phyloP scores from a whole-genome alignment of 805 yeast species.

The Saturnispora ahearnii region DNA sequence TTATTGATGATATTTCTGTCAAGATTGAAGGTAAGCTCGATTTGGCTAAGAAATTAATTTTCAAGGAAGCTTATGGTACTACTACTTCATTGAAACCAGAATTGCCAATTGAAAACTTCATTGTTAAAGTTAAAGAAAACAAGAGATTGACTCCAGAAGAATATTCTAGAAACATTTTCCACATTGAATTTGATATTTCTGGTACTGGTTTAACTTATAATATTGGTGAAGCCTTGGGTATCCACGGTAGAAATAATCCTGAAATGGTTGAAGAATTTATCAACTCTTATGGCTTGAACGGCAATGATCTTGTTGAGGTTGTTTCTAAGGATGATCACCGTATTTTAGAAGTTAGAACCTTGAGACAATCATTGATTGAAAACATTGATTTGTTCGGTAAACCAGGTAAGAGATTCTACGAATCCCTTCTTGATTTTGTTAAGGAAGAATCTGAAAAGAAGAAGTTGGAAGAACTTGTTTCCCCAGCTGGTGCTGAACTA shows the following conservation, averaged over 20 bases:
- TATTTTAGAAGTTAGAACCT: constrained; percentile 64
- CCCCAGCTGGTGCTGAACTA: constrained; percentile 76
- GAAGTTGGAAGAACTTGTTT: constrained; percentile 51
- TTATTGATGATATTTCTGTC: constrained; percentile 34
- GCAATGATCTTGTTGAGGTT: constrained; percentile 58
- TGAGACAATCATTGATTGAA: constrained; percentile 70
- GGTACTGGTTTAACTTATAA: constrained; percentile 88
- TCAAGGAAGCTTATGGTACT: constrained; percentile 69
- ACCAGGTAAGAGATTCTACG: constrained; percentile 92
- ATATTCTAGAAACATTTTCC: constrained; percentile 92
- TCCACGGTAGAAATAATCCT: constrained; percentile 78
- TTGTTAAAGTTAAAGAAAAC: constrained; percentile 86
- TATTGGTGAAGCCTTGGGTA: constrained; percentile 94
- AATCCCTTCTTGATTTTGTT: constrained; percentile 66
- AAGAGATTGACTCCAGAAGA: constrained; percentile 83
- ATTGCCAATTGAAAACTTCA: constrained; percentile 71
- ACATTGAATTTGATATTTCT: constrained; percentile 83
- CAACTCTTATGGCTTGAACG: constrained; percentile 58
- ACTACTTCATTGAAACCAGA: constrained; percentile 74
- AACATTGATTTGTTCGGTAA: constrained; percentile 86
- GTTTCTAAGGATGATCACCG: constrained; percentile 57
- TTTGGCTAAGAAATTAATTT: constrained; percentile 61
- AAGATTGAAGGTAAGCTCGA: constrained; percentile 32
- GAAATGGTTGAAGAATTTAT: constrained; percentile 62
- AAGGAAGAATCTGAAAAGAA: constrained; percentile 58